Evolutionary conservation across 148 eudicot species (phyloP), one percentile per base, ranked within the genome.

Genomic region (Spergularia marina): DNA sequence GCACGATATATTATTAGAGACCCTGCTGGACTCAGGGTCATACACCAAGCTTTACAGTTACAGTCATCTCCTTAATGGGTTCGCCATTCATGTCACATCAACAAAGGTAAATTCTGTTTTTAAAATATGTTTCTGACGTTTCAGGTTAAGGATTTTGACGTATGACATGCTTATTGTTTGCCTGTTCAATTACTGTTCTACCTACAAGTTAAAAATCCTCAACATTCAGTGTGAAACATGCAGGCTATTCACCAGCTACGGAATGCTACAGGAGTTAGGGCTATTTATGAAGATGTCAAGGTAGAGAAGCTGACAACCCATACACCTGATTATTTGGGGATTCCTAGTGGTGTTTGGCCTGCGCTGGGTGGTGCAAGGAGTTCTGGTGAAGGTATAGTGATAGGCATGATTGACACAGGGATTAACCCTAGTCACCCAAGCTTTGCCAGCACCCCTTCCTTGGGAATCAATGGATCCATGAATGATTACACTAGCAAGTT

Each of bases 331-430:
- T 85, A 81, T 76, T 81, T 87, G 34, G 89, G 90, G 8, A 79
- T 89, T 53, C 79, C 89, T 60, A 41, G 25, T 34, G 86, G 87
- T 71, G 86, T 84, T 60, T 89, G 93, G 93, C 90, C 86, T 34
- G 56, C 71, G 14, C 65, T 89, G 39, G 93, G 93, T 21, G 90
- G 89, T 44, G 80, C 89, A n/a, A 76, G 68, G 60, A 77, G 56
- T 69, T 65, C 93, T 2, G 93, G 90, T 20, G 83, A 84, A 21
- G 89, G 90, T 15, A 82, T 87, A 40, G 91, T 89, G 57, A 87
- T 87, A 68, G 93, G 93, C 16, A 23, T 89, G 77, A 84, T 89
- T 61, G 91, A 89, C 84, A 89, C 93, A 0, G 93, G 93, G 68
- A 86, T 89, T 58, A 86, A 87, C 57, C 93, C 91, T 55, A 70